A percentile compares a stretch with the other conserved stretches of the same genome.
Conservation (phyloP, 1,284 basidiomycete species). For the Exobasidium cylindrosporum region DNA sequence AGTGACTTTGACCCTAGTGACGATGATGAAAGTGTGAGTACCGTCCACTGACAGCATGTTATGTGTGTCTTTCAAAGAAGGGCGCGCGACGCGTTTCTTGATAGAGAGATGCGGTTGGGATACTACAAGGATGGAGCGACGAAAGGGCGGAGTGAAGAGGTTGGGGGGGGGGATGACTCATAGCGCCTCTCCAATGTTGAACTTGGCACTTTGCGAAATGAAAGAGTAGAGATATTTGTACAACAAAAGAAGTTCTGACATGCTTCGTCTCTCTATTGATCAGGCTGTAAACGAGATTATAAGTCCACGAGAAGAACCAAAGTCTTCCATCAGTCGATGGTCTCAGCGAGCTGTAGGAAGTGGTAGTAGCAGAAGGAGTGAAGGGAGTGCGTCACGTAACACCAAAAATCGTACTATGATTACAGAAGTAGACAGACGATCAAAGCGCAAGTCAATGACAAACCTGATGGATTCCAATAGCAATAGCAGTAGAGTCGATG, state of each 20-base stretch:
- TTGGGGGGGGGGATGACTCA: too few relatives aligned
- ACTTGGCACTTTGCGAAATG: too few relatives aligned
- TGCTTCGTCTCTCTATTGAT: not conserved
- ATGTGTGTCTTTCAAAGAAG: too few relatives aligned
- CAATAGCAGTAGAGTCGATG: not conserved
- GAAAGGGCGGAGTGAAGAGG: too few relatives aligned
- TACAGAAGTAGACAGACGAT: too few relatives aligned
- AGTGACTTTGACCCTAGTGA: slow-evolving; percentile 8
- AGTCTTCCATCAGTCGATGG: not conserved
- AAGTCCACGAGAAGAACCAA: not conserved
- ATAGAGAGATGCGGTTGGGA: not conserved
- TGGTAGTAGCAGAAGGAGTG: not conserved
- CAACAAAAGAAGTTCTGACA: not conserved
- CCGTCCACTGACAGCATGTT: not conserved
- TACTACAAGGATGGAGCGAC: not conserved
- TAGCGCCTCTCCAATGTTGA: too few relatives aligned
- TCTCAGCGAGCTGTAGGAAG: not conserved
- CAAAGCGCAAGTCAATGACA: not conserved
- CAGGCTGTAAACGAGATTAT: slow-evolving; percentile 5
- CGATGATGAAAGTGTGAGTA: slow-evolving; percentile 10
- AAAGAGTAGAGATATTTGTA: too few relatives aligned
- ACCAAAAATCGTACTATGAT: too few relatives aligned
- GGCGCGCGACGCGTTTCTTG: not conserved
- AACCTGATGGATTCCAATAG: too few relatives aligned
- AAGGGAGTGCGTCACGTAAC: too few relatives aligned